Percentiles rank a stretch among this genome's conserved stretches.
These are phyloP conservation scores for Hypomyces rosellus DNA, from an alignment of 2,329 filamentous ascomycete species.

Conservation along the genomic window DNA sequence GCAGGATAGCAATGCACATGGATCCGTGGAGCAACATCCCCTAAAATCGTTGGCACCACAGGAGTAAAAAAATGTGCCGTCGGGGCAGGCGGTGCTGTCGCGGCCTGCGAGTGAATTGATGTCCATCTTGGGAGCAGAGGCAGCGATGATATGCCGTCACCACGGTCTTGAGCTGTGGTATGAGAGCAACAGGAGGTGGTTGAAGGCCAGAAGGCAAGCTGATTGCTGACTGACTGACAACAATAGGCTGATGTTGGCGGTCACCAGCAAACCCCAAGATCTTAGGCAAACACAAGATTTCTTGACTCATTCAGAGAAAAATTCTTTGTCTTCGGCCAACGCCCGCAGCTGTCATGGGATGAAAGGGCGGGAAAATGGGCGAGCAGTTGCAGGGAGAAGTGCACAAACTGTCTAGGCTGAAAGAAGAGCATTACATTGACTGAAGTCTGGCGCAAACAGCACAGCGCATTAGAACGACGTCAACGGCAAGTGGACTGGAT, in stretches of 20 bases:
- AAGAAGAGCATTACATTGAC: neutral
- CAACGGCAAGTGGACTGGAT: too few species aligned
- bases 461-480: neutral
- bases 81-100: conserved; percentile 20
- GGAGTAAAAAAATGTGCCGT: conserved; percentile 28
- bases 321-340: neutral
- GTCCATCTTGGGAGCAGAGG: neutral
- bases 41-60: conserved; percentile 31
- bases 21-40: conserved; percentile 41
- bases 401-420: neutral
- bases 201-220: too few species aligned
- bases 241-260: too few species aligned
- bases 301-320: neutral
- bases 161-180: too few species aligned
- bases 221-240: too few species aligned
- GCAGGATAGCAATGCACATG: conserved; percentile 32
- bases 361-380: neutral
- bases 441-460: neutral
- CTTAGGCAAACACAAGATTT: too few species aligned
- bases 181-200: too few species aligned
- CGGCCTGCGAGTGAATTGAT: neutral
- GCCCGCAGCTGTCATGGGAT: neutral
- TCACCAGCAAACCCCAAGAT: neutral
- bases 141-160: too few species aligned
- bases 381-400: neutral